Evolutionary conservation across 108 stramenopile species (phyloP).

Genomic region (Cylindrotheca fusiformis): DNA sequence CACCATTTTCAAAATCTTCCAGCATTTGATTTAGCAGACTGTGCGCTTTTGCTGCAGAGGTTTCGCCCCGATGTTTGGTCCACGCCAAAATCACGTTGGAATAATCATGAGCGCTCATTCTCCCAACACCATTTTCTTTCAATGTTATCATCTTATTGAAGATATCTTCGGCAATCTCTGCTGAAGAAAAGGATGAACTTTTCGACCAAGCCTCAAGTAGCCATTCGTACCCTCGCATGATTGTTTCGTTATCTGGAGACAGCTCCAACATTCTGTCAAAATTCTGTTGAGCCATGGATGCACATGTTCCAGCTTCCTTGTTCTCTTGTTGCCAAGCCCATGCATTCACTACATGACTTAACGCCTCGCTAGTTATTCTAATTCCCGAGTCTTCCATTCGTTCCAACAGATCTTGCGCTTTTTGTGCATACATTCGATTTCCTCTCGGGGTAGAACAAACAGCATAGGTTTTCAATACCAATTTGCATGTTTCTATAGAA

Average conservation of each 20-base stretch:
- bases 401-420: conserved; percentile 35
- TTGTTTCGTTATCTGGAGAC: conserved; percentile 17
- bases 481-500: conserved; percentile 33
- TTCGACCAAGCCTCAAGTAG: conserved; percentile 50
- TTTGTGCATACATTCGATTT: conserved; percentile 39
- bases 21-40: conserved; percentile 28
- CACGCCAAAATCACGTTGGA: conserved; percentile 42
- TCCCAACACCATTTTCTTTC: conserved; percentile 7
- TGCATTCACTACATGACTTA: conserved; percentile 33
- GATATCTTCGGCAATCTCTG: conserved; percentile 23
- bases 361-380: conserved; percentile 16
- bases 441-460: conserved; percentile 48
- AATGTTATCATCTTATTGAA: conserved; percentile 27
- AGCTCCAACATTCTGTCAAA: conserved; percentile 20
- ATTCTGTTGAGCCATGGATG: conserved; percentile 24
- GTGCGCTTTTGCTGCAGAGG: conserved; percentile 21
- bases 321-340: conserved; percentile 56
- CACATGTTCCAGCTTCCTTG: conserved; percentile 26
- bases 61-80: conserved; percentile 22
- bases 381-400: conserved; percentile 21
- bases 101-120: conserved; percentile 37
- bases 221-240: conserved; percentile 31
- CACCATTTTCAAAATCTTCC: conserved; percentile 15
- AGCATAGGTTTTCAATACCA: conserved; percentile 44
- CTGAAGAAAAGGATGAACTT: conserved; percentile 15